Percentiles rank a stretch among this genome's conserved stretches.
Conservation (phyloP, 1,284 basidiomycete species). For the Spongispora temasekensis region DNA sequence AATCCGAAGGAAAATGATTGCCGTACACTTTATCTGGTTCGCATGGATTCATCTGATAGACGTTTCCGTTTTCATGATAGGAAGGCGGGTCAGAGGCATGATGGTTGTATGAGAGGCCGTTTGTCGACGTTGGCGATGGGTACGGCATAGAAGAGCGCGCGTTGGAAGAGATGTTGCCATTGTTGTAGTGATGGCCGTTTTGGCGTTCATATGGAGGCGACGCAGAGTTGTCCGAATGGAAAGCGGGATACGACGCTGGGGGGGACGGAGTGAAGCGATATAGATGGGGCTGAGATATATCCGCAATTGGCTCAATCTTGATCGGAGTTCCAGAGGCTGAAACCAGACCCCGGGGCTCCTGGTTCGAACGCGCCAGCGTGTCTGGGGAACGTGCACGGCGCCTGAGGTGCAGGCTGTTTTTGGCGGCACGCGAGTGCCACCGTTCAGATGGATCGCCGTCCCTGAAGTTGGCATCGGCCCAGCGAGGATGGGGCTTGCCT, state of each 20-base stretch:
- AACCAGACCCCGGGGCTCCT: constrained; percentile 37
- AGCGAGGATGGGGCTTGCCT: constrained; percentile 83
- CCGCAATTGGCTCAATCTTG: constrained; percentile 55
- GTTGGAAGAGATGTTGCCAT: constrained; percentile 33
- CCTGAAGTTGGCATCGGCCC: constrained; percentile 75
- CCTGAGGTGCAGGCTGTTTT: constrained; percentile 49
- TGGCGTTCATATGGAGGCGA: constrained; percentile 38
- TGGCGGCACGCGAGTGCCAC: constrained; percentile 82
- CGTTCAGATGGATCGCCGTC: constrained; percentile 78
- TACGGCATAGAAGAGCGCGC: constrained; percentile 36
- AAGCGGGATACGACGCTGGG: constrained; percentile 45
- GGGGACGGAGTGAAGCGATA: constrained; percentile 64
- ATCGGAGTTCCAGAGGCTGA: constrained; percentile 54
- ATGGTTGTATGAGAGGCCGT: constrained; percentile 36
- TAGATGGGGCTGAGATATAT: constrained; percentile 47
- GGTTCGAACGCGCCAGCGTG: constrained; percentile 36
- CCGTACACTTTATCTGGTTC: constrained; percentile 46
- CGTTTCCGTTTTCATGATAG: constrained; percentile 48
- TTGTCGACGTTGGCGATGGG: constrained; percentile 37
- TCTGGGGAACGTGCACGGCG: constrained; percentile 43
- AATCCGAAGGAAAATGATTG: constrained; percentile 42
- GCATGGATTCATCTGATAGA: constrained; percentile 46
- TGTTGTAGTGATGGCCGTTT: constrained; percentile 36
- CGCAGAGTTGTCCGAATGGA: constrained; percentile 37
- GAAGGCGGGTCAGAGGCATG: constrained; percentile 40